Conservation (phyloP, 495 filamentous ascomycete species). For the Aspergillus diversus region DNA sequence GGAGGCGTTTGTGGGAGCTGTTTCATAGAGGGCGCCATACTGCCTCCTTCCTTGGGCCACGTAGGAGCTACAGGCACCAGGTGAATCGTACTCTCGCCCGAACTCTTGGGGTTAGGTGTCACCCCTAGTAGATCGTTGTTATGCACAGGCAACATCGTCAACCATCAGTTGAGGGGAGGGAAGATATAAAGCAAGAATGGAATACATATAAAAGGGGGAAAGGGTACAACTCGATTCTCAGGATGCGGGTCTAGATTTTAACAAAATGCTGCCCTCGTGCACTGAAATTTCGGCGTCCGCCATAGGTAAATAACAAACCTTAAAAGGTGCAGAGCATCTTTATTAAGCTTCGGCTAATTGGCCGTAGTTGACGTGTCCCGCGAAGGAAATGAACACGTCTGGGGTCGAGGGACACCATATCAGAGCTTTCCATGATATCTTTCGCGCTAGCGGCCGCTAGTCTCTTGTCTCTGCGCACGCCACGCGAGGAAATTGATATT, state of each 20-base stretch:
- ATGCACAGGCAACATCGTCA: neutral
- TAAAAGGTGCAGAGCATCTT: neutral
- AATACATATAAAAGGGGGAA: neutral
- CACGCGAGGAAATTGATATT: neutral
- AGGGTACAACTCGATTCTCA: neutral
- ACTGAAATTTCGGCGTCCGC: neutral
- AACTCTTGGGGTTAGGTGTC: neutral
- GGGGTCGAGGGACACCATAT: neutral
- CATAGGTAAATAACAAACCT: neutral
- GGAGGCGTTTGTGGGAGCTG: neutral
- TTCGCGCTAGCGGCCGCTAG: neutral
- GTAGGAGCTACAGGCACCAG: neutral
- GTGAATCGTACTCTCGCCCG: neutral
- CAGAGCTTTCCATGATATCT: neutral
- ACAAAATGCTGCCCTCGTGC: neutral
- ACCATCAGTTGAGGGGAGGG: neutral
- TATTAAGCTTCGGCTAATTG: neutral
- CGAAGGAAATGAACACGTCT: neutral
- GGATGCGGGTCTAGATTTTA: neutral
- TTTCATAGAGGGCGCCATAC: neutral
- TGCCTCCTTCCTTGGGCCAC: neutral
- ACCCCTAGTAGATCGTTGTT: neutral
- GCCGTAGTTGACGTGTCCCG: neutral
- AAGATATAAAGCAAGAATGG: neutral
- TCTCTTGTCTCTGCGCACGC: neutral